A percentile compares a stretch with the other conserved stretches of the same genome.
Evolutionary conservation across 225 moss, liverwort and hornwort species (phyloP).

Genomic region (Bryum argenteum): DNA sequence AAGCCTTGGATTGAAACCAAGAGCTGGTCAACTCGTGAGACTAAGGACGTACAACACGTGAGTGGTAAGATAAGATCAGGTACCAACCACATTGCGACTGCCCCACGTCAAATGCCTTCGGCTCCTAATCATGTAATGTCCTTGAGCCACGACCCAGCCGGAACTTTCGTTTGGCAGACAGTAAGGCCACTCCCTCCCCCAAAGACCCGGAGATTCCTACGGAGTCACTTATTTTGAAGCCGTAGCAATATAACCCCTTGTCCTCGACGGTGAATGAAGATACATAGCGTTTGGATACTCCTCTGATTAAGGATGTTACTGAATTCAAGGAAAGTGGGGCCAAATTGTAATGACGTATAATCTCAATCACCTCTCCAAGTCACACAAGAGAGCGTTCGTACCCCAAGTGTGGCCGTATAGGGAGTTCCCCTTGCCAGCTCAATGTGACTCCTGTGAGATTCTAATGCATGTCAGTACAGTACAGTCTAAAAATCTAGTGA

Average conservation of each 20-base stretch:
- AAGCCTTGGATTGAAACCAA: slow-evolving; percentile 16
- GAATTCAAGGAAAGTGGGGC: slow-evolving; percentile 48
- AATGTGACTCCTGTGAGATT: slow-evolving; percentile 25
- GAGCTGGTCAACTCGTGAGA: slow-evolving; percentile 35
- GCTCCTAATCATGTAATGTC: slow-evolving; percentile 50
- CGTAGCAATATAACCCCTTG: slow-evolving; percentile 42
- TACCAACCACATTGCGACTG: slow-evolving; percentile 58
- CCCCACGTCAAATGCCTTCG: slow-evolving; percentile 43
- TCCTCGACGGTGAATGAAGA: slow-evolving; percentile 46
- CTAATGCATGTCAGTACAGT: slow-evolving; percentile 23
- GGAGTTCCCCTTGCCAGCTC: slow-evolving; percentile 27
- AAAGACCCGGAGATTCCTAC: slow-evolving; percentile 62
- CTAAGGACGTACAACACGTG: slow-evolving; percentile 39
- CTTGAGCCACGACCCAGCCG: slow-evolving; percentile 43
- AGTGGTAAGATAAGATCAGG: slow-evolving; percentile 48
- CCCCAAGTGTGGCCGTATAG: slow-evolving; percentile 22
- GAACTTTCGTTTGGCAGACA: slow-evolving; percentile 41
- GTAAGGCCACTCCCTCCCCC: slow-evolving; percentile 40
- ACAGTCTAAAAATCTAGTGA: slow-evolving; percentile 35
- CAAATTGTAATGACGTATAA: slow-evolving; percentile 44
- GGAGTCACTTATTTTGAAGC: slow-evolving; percentile 45
- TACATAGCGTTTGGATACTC: slow-evolving; percentile 41
- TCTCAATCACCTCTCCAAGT: slow-evolving; percentile 43
- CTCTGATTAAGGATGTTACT: slow-evolving; percentile 39
- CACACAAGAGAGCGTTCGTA: slow-evolving; percentile 41